Percentiles rank a stretch among this genome's conserved stretches.
These are phyloP conservation scores for Botrytis fragariae DNA, from an alignment of 2,329 filamentous ascomycete species.

Conservation along the genomic window DNA sequence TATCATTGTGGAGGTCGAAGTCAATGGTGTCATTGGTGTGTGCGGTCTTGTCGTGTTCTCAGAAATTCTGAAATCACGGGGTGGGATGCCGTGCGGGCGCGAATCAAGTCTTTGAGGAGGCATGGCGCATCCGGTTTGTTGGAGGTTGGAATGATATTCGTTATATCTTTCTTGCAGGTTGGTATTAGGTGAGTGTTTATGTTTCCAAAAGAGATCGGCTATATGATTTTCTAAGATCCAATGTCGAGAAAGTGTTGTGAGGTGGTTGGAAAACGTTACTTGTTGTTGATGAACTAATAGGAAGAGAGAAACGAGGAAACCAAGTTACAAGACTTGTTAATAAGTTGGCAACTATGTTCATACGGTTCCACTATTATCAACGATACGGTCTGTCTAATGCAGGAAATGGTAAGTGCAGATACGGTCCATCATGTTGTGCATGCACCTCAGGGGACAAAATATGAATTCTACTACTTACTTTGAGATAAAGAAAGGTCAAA, in stretches of 20 bases:
- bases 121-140: not conserved
- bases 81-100: not conserved
- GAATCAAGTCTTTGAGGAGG: not conserved
- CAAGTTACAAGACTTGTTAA: not conserved
- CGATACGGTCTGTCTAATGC: not conserved
- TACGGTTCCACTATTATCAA: not conserved
- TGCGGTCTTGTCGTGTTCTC: not conserved
- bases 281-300: not conserved
- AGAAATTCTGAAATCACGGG: rapidly evolving
- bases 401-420: not conserved
- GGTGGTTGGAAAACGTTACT: not conserved
- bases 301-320: not conserved
- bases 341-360: rapidly evolving
- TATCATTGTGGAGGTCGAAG: not conserved
- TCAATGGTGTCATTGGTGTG: not conserved
- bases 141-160: not conserved
- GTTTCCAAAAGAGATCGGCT: not conserved
- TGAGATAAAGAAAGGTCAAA: not conserved
- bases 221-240: not conserved
- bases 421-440: not conserved
- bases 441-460: not conserved
- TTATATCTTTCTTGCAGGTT: not conserved
- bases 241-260: not conserved
- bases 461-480: not conserved
- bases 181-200: not conserved